phyloP scores from a whole-genome alignment of 768 basidiomycete genomes.

The Boletus edulis region DNA sequence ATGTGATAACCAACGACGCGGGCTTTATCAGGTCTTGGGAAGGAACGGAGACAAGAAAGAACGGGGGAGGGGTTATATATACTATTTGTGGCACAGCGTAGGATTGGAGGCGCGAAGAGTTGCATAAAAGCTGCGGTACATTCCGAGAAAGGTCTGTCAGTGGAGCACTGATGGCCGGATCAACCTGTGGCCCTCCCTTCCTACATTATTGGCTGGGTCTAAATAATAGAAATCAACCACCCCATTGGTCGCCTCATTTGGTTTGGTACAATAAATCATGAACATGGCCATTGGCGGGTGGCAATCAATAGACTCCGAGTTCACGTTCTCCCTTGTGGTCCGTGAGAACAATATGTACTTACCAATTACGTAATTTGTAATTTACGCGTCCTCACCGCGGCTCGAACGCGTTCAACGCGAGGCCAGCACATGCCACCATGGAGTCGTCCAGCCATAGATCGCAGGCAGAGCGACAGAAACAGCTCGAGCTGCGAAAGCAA shows the following conservation, averaged over 20 bases:
- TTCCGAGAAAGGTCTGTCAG: constrained; percentile 27
- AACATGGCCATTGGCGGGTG: constrained; percentile 5
- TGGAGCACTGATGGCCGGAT: constrained; percentile 9
- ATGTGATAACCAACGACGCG: not conserved
- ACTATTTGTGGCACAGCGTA: constrained; percentile 28
- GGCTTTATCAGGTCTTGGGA: constrained; percentile 5
- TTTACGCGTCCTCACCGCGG: constrained; percentile 17
- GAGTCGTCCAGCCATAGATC: constrained; percentile 49
- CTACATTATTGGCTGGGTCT: constrained; percentile 8
- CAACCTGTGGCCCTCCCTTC: constrained; percentile 15
- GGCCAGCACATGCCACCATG: constrained; percentile 37
- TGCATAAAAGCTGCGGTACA: constrained; percentile 31
- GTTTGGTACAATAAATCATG: not conserved
- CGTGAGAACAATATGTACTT: constrained; percentile 12
- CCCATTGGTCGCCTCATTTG: not conserved
- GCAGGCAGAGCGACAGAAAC: constrained; percentile 37
- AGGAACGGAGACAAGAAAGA: constrained; percentile 9
- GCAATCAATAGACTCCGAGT: constrained; percentile 11
- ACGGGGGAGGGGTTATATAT: constrained; percentile 20
- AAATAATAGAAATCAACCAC: not conserved
- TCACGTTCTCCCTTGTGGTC: not conserved
- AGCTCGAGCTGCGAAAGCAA: constrained; percentile 50
- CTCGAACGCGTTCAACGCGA: constrained; percentile 17
- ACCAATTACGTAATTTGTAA: constrained; percentile 17
- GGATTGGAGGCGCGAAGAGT: constrained; percentile 17